Conservation (phyloP, 192 early-diverging fungal species). For the Allomyces arbusculus region DNA sequence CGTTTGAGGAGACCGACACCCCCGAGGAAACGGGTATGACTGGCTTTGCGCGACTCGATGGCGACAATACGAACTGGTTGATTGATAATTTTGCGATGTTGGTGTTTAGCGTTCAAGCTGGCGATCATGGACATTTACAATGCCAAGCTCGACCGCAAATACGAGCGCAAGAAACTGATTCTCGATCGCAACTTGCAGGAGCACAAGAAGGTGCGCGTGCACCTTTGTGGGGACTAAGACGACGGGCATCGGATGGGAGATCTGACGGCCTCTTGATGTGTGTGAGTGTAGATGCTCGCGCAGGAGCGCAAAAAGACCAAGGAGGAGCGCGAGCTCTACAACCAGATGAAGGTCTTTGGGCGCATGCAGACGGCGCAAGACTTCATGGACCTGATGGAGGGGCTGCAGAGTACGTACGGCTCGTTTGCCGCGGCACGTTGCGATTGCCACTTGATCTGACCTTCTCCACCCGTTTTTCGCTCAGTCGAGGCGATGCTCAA, state of each 20-base stretch:
- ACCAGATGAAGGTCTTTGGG: constrained; percentile 65
- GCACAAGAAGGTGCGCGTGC: constrained; percentile 36
- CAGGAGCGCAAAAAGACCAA: constrained; percentile 61
- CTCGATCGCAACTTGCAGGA: constrained; percentile 77
- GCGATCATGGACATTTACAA: constrained; percentile 90
- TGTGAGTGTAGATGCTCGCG: constrained; percentile 13
- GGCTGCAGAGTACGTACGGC: constrained; percentile 28
- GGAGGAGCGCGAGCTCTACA: constrained; percentile 72
- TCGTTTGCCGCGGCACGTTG: too few species aligned
- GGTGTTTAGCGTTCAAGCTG: constrained; percentile 50
- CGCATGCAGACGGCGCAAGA: constrained; percentile 64
- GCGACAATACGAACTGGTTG: constrained; percentile 3
- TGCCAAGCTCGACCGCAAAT: constrained; percentile 52
- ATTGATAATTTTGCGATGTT: neutral
- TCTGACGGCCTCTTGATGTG: too few species aligned
- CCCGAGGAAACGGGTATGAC: constrained; percentile 49
- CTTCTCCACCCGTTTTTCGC: neutral
- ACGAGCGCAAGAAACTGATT: constrained; percentile 68
- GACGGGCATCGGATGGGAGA: constrained; percentile 1
- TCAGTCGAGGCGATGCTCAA: constrained; percentile 51
- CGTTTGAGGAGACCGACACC: constrained; percentile 68
- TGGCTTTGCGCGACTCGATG: too few species aligned
- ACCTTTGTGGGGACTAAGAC: too few species aligned
- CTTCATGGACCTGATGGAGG: constrained; percentile 55
- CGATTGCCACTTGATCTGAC: neutral